These are phyloP conservation scores for Drosera spatulata DNA, from an alignment of 179 eudicot species.

Conservation along the genomic window DNA sequence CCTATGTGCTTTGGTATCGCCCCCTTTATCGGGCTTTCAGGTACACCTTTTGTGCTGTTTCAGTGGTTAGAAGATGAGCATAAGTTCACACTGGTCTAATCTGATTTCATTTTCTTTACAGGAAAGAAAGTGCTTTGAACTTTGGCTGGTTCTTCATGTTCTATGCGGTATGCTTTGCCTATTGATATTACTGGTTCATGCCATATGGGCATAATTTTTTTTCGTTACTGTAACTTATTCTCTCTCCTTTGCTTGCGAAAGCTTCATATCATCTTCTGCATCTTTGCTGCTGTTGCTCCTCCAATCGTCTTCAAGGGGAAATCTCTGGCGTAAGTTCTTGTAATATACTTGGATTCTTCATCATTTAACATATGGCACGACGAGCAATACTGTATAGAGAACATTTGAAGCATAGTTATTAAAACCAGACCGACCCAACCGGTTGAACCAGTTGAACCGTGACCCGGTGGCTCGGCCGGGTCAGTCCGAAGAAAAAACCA, in stretches of 20 bases:
- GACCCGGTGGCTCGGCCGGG: too few species aligned
- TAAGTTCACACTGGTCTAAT: not conserved
- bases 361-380: too few species aligned
- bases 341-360: not conserved
- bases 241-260: slow-evolving; percentile 11
- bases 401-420: too few species aligned
- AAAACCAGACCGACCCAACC: too few species aligned
- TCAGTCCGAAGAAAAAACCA: too few species aligned
- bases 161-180: slow-evolving; percentile 34
- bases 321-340: slow-evolving; percentile 75
- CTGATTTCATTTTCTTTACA: slow-evolving; percentile 16
- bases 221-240: too few species aligned
- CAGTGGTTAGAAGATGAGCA: not conserved
- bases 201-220: slow-evolving; percentile 3
- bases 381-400: not conserved
- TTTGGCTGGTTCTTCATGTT: slow-evolving; percentile 78
- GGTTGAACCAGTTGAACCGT: too few species aligned
- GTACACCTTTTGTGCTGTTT: slow-evolving; percentile 20
- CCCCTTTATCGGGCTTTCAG: slow-evolving; percentile 93
- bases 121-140: slow-evolving; percentile 88
- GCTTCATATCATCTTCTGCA: slow-evolving; percentile 69
- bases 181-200: not conserved
- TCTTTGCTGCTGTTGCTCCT: slow-evolving; percentile 96
- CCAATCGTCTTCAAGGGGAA: slow-evolving; percentile 82
- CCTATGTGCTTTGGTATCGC: slow-evolving; percentile 81